Conservation (phyloP, 805 yeast species). For the Spathaspora sp. region DNA sequence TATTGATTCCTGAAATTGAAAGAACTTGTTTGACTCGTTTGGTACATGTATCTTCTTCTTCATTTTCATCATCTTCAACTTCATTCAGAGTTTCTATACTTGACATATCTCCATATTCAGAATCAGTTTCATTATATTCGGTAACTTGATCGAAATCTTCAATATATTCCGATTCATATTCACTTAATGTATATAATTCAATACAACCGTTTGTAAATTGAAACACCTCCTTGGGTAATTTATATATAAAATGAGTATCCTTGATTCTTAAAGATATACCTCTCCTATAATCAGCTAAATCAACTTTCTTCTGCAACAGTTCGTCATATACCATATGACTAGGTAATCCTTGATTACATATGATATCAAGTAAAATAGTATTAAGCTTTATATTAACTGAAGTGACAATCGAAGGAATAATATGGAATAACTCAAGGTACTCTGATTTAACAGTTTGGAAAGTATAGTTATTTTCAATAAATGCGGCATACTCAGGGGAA, state of each 20-base stretch:
- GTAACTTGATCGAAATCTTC: constrained; percentile 29
- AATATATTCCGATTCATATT: constrained; percentile 30
- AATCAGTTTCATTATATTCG: constrained; percentile 11
- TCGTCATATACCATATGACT: constrained; percentile 23
- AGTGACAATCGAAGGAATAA: constrained; percentile 26
- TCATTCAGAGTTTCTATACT: constrained; percentile 22
- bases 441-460: background rate
- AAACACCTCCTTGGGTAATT: constrained; percentile 18
- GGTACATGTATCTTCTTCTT: constrained; percentile 11
- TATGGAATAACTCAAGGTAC: constrained; percentile 24
- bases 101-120: constrained; percentile 29
- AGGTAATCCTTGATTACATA: constrained; percentile 41
- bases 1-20: constrained; percentile 18
- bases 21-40: constrained; percentile 33
- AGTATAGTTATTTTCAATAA: background rate
- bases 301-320: constrained; percentile 20
- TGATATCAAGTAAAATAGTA: constrained; percentile 27
- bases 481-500: background rate
- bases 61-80: constrained; percentile 11
- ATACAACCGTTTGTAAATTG: constrained; percentile 16
- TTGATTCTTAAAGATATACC: constrained; percentile 30
- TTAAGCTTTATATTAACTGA: constrained; percentile 23
- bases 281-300: constrained; percentile 33
- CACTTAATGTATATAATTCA: constrained; percentile 36
- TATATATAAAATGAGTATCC: constrained; percentile 20